Conservation (phyloP, 2,329 filamentous ascomycete species). For the Trichoderma sp. region DNA sequence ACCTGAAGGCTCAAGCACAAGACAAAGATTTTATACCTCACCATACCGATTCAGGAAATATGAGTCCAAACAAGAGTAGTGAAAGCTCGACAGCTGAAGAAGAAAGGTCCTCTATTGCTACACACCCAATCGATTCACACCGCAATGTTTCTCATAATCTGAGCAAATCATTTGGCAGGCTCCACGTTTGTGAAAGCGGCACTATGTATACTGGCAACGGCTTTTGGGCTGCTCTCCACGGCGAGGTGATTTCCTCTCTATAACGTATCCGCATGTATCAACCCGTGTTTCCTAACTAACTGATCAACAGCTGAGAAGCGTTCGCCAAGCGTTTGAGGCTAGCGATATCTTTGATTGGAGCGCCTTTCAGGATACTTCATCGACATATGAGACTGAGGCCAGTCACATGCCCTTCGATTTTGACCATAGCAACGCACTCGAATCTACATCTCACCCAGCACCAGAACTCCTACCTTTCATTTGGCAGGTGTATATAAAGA, state of each 20-base stretch:
- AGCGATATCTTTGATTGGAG: background rate
- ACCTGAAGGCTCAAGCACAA: constrained; percentile 1
- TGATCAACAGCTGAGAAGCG: constrained; percentile 21
- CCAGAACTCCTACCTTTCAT: constrained; percentile 39
- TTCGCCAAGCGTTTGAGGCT: constrained; percentile 10
- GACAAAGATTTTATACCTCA: background rate
- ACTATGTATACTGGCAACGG: constrained; percentile 37
- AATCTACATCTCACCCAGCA: constrained; percentile 32
- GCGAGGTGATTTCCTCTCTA: constrained; percentile 32
- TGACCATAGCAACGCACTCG: background rate
- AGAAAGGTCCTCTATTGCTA: background rate
- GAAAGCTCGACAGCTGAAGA: background rate
- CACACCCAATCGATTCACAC: background rate
- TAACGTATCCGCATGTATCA: background rate
- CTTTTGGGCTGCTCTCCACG: constrained; percentile 42
- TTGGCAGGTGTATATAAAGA: constrained; percentile 39
- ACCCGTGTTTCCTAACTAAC: constrained; percentile 26
- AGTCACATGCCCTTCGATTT: constrained; percentile 1
- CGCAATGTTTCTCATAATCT: background rate
- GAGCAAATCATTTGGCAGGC: constrained; percentile 22
- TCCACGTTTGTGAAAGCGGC: constrained; percentile 11
- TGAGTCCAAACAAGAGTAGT: background rate
- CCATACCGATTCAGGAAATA: background rate
- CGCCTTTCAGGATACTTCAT: background rate
- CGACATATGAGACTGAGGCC: background rate